A percentile compares a stretch with the other conserved stretches of the same genome.
phyloP scores from a whole-genome alignment of 768 basidiomycete species.

The Galerina sulciceps region DNA sequence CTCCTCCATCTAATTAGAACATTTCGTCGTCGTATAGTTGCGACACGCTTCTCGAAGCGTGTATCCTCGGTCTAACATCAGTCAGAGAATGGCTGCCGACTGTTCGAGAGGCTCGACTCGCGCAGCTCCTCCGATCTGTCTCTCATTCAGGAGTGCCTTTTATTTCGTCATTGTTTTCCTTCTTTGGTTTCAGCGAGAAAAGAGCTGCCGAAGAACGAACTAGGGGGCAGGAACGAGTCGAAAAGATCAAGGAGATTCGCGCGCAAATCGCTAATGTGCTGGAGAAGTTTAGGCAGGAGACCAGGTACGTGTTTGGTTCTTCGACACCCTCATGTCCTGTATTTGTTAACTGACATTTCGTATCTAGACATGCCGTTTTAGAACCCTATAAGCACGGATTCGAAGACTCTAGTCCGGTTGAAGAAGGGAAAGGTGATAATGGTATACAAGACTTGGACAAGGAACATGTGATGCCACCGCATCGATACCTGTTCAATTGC shows the following conservation, averaged over 20 bases:
- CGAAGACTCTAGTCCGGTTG: slow-evolving; percentile 11
- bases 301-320: slow-evolving; percentile 43
- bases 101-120: slow-evolving; percentile 34
- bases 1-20: too few relatives aligned
- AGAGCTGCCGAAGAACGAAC: slow-evolving; percentile 16
- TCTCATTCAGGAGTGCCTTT: neutral
- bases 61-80: slow-evolving; percentile 42
- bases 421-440: neutral
- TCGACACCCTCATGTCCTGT: neutral
- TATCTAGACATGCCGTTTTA: slow-evolving; percentile 50
- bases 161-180: slow-evolving; percentile 40
- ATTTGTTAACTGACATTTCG: neutral
- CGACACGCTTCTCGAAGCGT: slow-evolving; percentile 52
- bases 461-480: slow-evolving; percentile 30
- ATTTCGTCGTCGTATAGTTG: slow-evolving; percentile 41
- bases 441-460: slow-evolving; percentile 23
- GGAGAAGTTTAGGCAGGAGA: slow-evolving; percentile 50
- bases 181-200: slow-evolving; percentile 14
- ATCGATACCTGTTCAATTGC: slow-evolving; percentile 74
- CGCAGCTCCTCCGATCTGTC: neutral
- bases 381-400: slow-evolving; percentile 63
- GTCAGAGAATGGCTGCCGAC: slow-evolving; percentile 55
- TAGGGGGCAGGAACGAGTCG: slow-evolving; percentile 36
- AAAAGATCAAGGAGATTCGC: slow-evolving; percentile 42
- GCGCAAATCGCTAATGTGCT: slow-evolving; percentile 41